Evolutionary conservation across 2,329 filamentous ascomycete species (phyloP).

Genomic region (Fusarium chaquense): DNA sequence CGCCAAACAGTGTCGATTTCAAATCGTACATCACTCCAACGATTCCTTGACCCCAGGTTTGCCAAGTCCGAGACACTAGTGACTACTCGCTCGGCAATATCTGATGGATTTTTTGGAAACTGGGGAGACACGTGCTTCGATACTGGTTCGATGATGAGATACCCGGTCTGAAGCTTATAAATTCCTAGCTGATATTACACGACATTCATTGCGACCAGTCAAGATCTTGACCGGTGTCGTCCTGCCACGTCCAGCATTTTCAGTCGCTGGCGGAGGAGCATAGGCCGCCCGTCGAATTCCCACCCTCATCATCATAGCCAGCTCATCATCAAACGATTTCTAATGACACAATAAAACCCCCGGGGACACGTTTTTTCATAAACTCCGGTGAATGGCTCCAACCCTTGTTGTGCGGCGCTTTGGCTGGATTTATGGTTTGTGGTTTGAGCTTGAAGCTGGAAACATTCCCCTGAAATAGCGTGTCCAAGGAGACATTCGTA

Average conservation of each 20-base stretch:
- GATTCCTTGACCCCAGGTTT: slow-evolving; percentile 1
- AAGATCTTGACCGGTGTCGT: slow-evolving; percentile 17
- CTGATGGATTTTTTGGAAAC: slow-evolving; percentile 10
- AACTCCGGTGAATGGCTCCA: slow-evolving; percentile 35
- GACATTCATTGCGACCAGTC: slow-evolving; percentile 34
- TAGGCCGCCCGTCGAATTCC: slow-evolving; percentile 28
- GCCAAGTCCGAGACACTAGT: neutral
- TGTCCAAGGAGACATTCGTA: neutral
- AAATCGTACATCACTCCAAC: neutral
- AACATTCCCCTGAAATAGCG: slow-evolving; percentile 7
- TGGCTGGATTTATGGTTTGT: slow-evolving; percentile 7
- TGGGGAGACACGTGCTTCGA: slow-evolving; percentile 27
- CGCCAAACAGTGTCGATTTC: slow-evolving; percentile 30
- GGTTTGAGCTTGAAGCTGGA: neutral
- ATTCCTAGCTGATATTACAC: slow-evolving; percentile 22
- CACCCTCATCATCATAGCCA: slow-evolving; percentile 42
- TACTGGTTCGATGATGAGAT: slow-evolving; percentile 33
- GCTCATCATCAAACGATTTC: slow-evolving; percentile 36
- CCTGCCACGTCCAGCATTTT: slow-evolving; percentile 35
- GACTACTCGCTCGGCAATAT: slow-evolving; percentile 5
- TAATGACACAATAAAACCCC: slow-evolving; percentile 38
- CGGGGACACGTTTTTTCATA: slow-evolving; percentile 38
- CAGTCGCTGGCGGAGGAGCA: slow-evolving; percentile 37
- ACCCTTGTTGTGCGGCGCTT: neutral
- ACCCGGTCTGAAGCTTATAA: slow-evolving; percentile 26